These are phyloP conservation scores for Hypoxylon sp. DNA, from an alignment of 2,329 filamentous ascomycete genomes.

Conservation along the genomic window DNA sequence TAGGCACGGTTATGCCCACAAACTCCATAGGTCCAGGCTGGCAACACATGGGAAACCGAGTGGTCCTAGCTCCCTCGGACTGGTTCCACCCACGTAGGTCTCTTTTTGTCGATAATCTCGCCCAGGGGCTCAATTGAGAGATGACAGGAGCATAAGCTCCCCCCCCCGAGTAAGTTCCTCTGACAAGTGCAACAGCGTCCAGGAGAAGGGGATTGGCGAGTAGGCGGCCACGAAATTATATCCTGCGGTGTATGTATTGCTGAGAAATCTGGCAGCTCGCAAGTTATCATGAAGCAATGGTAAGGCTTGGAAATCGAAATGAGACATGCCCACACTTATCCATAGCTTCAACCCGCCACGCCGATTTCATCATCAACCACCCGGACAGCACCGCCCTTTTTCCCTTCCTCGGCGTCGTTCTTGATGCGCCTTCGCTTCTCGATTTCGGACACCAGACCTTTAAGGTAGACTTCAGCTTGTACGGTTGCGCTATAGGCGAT, in stretches of 20 bases:
- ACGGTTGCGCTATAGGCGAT: slow-evolving; percentile 86
- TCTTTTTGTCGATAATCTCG: slow-evolving; percentile 5
- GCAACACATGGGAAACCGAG: slow-evolving; percentile 12
- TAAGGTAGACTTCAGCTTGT: slow-evolving; percentile 87
- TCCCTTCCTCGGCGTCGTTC: slow-evolving; percentile 58
- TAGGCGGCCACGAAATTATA: not conserved
- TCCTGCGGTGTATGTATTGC: not conserved
- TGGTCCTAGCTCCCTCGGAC: slow-evolving; percentile 3
- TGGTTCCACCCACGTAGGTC: not conserved
- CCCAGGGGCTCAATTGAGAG: not conserved
- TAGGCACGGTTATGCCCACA: not conserved
- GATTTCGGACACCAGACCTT: slow-evolving; percentile 79
- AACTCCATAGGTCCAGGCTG: not conserved
- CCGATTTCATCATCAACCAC: slow-evolving; percentile 61
- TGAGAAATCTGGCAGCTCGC: not conserved
- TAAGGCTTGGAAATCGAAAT: not conserved
- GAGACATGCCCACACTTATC: not conserved
- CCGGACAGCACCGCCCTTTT: slow-evolving; percentile 61
- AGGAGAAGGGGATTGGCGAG: not conserved
- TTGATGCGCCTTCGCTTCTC: slow-evolving; percentile 69
- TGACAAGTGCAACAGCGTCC: not conserved
- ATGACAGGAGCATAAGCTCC: not conserved
- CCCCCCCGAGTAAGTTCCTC: not conserved
- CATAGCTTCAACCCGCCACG: slow-evolving; percentile 52
- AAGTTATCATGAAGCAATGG: slow-evolving; percentile 6